phyloP scores from a whole-genome alignment of 2,329 filamentous ascomycete species.

The Ophiostoma australiae region DNA sequence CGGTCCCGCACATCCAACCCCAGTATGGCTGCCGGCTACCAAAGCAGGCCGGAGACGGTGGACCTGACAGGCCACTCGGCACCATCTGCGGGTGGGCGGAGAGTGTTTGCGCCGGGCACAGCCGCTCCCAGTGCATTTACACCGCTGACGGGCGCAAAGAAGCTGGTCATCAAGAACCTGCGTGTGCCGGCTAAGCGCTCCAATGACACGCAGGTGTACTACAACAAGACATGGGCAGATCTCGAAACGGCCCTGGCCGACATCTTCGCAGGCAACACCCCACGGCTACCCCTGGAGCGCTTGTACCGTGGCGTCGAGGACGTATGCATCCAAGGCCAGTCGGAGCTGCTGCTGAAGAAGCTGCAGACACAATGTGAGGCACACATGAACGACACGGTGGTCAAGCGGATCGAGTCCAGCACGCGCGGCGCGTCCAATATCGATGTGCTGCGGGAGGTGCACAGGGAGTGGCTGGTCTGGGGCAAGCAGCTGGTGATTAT shows the following conservation, averaged over 20 bases:
- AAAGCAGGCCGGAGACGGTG: slow-evolving; percentile 38
- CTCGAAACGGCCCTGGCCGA: slow-evolving; percentile 66
- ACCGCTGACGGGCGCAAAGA: slow-evolving; percentile 72
- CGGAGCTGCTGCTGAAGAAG: slow-evolving; percentile 60
- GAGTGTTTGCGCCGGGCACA: slow-evolving; percentile 28
- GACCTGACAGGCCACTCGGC: slow-evolving; percentile 41
- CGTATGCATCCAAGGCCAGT: slow-evolving; percentile 73
- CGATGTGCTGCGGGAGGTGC: slow-evolving; percentile 55
- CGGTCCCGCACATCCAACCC: slow-evolving; percentile 20
- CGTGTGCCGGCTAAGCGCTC: slow-evolving; percentile 46
- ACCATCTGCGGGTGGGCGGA: background rate
- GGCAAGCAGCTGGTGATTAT: slow-evolving; percentile 72
- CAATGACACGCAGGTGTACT: slow-evolving; percentile 69
- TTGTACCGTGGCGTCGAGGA: slow-evolving; percentile 90
- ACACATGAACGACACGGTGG: slow-evolving; percentile 60
- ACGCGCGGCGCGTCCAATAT: slow-evolving; percentile 52
- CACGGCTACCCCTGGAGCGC: slow-evolving; percentile 73
- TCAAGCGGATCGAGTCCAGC: slow-evolving; percentile 49
- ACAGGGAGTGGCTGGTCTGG: slow-evolving; percentile 69
- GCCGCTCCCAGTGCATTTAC: slow-evolving; percentile 51
- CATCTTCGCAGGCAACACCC: slow-evolving; percentile 63
- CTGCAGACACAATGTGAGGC: slow-evolving; percentile 61
- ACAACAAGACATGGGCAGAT: slow-evolving; percentile 68
- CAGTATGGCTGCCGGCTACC: slow-evolving; percentile 33
- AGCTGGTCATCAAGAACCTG: slow-evolving; percentile 90